A percentile compares a stretch with the other conserved stretches of the same genome.
Evolutionary conservation across 2,329 filamentous ascomycete species (phyloP).

Genomic region (Fusarium sp.): DNA sequence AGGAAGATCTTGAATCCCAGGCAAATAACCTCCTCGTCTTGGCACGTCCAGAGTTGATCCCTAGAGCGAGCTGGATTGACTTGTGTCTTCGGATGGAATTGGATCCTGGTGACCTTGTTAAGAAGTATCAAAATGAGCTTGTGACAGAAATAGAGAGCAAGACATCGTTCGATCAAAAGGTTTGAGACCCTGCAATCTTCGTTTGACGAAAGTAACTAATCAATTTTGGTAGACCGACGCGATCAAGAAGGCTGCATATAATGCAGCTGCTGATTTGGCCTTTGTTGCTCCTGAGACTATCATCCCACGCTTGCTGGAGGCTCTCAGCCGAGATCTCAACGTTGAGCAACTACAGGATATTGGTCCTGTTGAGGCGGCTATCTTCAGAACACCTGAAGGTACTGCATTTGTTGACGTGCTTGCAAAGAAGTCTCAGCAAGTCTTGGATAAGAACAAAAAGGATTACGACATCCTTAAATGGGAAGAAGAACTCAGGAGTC

Average conservation of each 20-base stretch:
- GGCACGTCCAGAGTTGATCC: constrained; percentile 82
- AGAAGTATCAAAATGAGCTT: constrained; percentile 73
- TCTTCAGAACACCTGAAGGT: constrained; percentile 91
- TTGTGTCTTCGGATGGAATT: constrained; percentile 83
- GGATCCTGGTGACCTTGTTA: constrained; percentile 86
- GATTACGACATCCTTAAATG: constrained; percentile 97
- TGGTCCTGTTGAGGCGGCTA: constrained; percentile 90
- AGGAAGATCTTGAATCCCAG: constrained; percentile 74
- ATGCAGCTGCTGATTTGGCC: constrained; percentile 89
- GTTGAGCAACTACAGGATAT: constrained; percentile 78
- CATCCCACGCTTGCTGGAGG: constrained; percentile 80
- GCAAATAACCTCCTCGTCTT: constrained; percentile 84
- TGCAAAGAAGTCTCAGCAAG: constrained; percentile 81
- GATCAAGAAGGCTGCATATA: constrained; percentile 81
- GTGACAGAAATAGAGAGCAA: constrained; percentile 75
- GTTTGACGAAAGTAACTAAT: constrained; percentile 22
- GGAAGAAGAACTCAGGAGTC: constrained; percentile 91
- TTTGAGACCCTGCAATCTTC: constrained; percentile 54
- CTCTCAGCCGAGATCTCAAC: constrained; percentile 82
- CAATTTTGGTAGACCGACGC: constrained; percentile 45
- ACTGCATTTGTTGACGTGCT: constrained; percentile 92
- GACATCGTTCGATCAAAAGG: constrained; percentile 67
- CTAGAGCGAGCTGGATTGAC: constrained; percentile 89
- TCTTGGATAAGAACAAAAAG: constrained; percentile 88
- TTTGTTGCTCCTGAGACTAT: constrained; percentile 92